A percentile compares a stretch with the other conserved stretches of the same genome.
phyloP scores from a whole-genome alignment of 2,329 filamentous ascomycete genomes.

The Pseudogymnoascus sp. region DNA sequence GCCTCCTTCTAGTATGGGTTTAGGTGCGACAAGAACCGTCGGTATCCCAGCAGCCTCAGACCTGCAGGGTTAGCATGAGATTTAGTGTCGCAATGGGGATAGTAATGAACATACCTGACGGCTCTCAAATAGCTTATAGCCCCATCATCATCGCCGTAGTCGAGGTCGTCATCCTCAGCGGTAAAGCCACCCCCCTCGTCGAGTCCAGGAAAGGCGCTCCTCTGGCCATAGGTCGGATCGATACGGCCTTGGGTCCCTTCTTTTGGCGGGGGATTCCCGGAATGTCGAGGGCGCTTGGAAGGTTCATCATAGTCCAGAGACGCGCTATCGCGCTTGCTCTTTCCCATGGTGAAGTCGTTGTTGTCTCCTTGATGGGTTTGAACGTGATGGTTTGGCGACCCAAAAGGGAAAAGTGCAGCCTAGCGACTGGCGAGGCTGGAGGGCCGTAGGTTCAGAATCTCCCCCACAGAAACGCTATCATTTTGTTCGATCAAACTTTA shows the following conservation, averaged over 20 bases:
- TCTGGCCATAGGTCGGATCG: slow-evolving; percentile 61
- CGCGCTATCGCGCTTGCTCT: neutral
- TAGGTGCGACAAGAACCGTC: slow-evolving; percentile 57
- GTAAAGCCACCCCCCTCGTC: slow-evolving; percentile 34
- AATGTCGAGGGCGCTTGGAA: neutral
- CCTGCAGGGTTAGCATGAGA: slow-evolving; percentile 42
- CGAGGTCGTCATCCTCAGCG: slow-evolving; percentile 41
- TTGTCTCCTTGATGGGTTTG: neutral
- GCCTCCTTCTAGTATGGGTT: slow-evolving; percentile 29
- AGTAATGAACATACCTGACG: slow-evolving; percentile 50
- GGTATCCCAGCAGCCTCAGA: slow-evolving; percentile 68
- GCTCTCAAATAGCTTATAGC: slow-evolving; percentile 60
- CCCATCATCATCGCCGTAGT: slow-evolving; percentile 55
- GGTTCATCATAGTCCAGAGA: slow-evolving; percentile 3
- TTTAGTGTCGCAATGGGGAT: neutral
- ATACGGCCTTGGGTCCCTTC: slow-evolving; percentile 29
- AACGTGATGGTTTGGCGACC: neutral
- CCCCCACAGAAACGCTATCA: neutral
- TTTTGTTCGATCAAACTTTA: neutral
- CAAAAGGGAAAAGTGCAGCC: neutral
- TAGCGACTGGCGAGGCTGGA: neutral
- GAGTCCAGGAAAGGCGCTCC: slow-evolving; percentile 59
- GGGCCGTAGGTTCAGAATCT: neutral
- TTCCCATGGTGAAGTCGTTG: neutral
- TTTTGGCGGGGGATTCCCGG: neutral